Conservation (phyloP, 1,139 yeast species). For the Suhomyces kunorum region DNA sequence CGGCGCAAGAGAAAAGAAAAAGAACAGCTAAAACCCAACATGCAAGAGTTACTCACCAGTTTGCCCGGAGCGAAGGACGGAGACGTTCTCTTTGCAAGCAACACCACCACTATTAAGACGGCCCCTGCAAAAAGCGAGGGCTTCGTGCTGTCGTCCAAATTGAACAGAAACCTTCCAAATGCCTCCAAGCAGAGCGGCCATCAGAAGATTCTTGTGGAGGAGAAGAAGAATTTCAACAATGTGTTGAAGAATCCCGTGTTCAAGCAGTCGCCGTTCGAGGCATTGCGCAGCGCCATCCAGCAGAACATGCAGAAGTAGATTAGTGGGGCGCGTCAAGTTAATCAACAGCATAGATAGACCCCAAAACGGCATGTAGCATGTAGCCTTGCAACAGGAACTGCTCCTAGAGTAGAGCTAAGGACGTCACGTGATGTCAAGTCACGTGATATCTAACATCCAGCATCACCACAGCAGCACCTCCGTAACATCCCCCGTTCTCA, state of each 20-base stretch:
- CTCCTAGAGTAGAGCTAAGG: no score
- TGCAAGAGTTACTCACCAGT: slow-evolving; percentile 60
- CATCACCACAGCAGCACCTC: no score
- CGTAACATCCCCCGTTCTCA: no score
- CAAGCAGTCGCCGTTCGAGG: slow-evolving; percentile 57
- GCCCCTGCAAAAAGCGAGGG: slow-evolving; percentile 13
- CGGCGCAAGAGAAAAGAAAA: slow-evolving; percentile 65
- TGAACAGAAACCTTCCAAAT: slow-evolving; percentile 57
- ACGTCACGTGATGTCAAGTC: no score
- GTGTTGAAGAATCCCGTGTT: slow-evolving; percentile 55
- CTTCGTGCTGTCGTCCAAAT: slow-evolving; percentile 24
- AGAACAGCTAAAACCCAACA: slow-evolving; percentile 64
- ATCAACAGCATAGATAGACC: no score
- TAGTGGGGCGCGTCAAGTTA: not conserved
- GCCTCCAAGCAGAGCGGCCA: slow-evolving; percentile 59
- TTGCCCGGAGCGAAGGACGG: slow-evolving; percentile 42
- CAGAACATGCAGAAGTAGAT: slow-evolving; percentile 13
- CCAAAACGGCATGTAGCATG: no score
- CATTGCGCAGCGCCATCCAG: slow-evolving; percentile 49
- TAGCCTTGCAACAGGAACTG: no score
- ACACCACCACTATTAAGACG: slow-evolving; percentile 13
- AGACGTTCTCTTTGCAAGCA: slow-evolving; percentile 11
- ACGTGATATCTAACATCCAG: no score
- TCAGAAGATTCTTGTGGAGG: slow-evolving; percentile 52
- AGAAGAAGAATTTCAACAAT: slow-evolving; percentile 54